These are phyloP conservation scores for Solanum paucissectum DNA, from an alignment of 257 asterid genomes.

Conservation along the genomic window DNA sequence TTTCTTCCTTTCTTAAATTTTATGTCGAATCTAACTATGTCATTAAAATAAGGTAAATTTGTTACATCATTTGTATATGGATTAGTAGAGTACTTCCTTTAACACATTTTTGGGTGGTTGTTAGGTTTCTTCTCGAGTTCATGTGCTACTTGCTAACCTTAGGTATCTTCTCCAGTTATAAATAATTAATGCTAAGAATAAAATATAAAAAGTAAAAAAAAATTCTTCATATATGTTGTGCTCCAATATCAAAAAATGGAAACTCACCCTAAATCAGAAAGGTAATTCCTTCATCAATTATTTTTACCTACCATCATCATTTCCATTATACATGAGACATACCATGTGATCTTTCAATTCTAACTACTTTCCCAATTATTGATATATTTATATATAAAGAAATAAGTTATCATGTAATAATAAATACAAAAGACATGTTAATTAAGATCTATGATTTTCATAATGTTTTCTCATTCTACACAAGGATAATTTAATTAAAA, in stretches of 20 bases:
- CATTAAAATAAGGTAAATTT: background rate
- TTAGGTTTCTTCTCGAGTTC: background rate
- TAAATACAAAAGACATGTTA: background rate
- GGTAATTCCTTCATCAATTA: background rate
- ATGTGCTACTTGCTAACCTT: background rate
- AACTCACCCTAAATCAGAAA: background rate
- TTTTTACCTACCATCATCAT: background rate
- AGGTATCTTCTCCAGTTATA: no score
- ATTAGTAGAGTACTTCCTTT: background rate
- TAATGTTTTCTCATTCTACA: background rate
- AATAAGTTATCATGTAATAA: background rate
- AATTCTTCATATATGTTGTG: background rate
- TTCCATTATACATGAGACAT: background rate
- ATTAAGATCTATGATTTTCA: background rate
- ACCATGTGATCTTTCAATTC: background rate
- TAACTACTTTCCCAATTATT: background rate
- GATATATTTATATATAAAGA: background rate
- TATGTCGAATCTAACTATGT: background rate
- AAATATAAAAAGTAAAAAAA: no score
- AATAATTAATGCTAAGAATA: no score
- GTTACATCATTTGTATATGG: no score
- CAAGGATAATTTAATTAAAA: background rate
- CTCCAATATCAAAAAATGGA: background rate
- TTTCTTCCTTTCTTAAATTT: no score
- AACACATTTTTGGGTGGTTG: background rate